Evolutionary conservation across 345 rosid species (phyloP).

Genomic region (Lepidium didymum): DNA sequence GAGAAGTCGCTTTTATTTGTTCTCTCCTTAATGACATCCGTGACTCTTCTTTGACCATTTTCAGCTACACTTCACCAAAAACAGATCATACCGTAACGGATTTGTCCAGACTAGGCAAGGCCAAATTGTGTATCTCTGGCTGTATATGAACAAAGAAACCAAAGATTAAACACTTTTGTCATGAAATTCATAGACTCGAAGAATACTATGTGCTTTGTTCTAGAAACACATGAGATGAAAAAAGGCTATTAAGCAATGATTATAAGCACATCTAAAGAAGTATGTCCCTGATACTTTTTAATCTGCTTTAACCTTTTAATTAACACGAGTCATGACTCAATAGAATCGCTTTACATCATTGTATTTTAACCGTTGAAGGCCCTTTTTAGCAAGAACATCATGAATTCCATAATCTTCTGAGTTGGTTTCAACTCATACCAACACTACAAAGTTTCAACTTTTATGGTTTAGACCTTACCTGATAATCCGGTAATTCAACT

Average conservation of each 20-base stretch:
- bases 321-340: constrained; percentile 25
- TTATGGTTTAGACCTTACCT: neutral
- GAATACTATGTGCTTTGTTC: neutral
- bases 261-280: constrained; percentile 16
- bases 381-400: neutral
- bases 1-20: constrained; percentile 23
- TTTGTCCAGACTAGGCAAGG: neutral
- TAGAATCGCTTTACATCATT: constrained; percentile 17
- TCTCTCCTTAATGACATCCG: constrained; percentile 17
- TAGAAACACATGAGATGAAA: constrained; percentile 14
- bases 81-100: neutral
- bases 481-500: neutral
- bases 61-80: neutral
- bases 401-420: constrained; percentile 3
- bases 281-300: constrained; percentile 13
- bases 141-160: neutral
- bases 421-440: constrained; percentile 11
- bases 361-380: neutral
- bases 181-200: neutral
- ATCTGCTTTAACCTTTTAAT: constrained; percentile 5
- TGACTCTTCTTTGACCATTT: constrained; percentile 32
- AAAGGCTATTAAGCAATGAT: constrained; percentile 4
- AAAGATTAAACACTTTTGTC: neutral
- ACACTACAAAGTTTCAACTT: neutral
- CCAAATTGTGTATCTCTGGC: neutral